These are phyloP conservation scores for Globomyces sp. DNA, from an alignment of 371 early-diverging fungal genomes.

Conservation along the genomic window DNA sequence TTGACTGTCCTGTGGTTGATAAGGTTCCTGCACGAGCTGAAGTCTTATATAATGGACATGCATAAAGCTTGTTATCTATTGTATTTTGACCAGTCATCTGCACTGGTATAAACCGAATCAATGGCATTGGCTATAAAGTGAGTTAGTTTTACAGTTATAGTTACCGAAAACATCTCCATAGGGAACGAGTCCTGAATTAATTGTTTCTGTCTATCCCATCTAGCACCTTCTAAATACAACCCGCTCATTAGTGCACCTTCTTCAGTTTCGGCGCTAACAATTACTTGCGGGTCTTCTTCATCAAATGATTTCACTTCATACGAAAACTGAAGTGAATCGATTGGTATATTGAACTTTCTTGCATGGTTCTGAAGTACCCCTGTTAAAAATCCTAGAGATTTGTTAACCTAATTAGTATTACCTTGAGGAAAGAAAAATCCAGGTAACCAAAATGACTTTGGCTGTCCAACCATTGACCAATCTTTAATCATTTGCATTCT, in stretches of 20 bases:
- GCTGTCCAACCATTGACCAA: slow-evolving; percentile 52
- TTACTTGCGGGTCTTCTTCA: slow-evolving; percentile 36
- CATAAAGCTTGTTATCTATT: slow-evolving; percentile 29
- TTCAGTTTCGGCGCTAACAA: slow-evolving; percentile 22
- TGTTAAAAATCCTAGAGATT: slow-evolving; percentile 47
- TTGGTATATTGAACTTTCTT: slow-evolving; percentile 51
- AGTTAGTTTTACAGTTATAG: slow-evolving; percentile 10
- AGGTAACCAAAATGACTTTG: slow-evolving; percentile 53
- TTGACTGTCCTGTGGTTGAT: slow-evolving; percentile 58
- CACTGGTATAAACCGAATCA: slow-evolving; percentile 52
- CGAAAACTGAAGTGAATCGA: slow-evolving; percentile 48
- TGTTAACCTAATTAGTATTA: background rate
- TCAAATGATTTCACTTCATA: slow-evolving; percentile 44
- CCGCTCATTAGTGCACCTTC: slow-evolving; percentile 53
- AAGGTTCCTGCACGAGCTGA: slow-evolving; percentile 54
- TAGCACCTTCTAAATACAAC: slow-evolving; percentile 53
- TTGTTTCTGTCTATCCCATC: slow-evolving; percentile 50
- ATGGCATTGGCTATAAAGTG: slow-evolving; percentile 44
- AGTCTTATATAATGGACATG: slow-evolving; percentile 58
- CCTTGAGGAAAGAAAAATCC: slow-evolving; percentile 62
- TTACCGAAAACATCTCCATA: slow-evolving; percentile 58
- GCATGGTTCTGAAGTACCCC: slow-evolving; percentile 57
- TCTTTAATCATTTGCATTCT: slow-evolving; percentile 34
- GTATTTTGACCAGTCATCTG: slow-evolving; percentile 30
- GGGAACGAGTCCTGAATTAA: slow-evolving; percentile 52